These are phyloP conservation scores for Conoideocrella luteorostrata DNA, from an alignment of 2,329 filamentous ascomycete genomes.

Conservation along the genomic window DNA sequence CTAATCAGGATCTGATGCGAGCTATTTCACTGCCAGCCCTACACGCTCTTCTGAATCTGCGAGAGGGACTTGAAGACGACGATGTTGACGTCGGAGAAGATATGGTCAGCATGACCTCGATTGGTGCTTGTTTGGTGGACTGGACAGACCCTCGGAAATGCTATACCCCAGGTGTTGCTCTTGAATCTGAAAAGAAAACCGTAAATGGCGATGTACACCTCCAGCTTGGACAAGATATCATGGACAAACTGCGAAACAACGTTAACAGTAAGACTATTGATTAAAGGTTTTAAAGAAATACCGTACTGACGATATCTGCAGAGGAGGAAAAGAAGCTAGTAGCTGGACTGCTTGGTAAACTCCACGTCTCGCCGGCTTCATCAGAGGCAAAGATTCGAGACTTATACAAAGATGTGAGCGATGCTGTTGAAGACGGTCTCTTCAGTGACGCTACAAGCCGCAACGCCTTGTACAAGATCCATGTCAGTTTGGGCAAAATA, in stretches of 20 bases:
- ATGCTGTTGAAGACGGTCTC: constrained; percentile 57
- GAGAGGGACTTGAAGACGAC: constrained; percentile 67
- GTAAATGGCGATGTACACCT: constrained; percentile 76
- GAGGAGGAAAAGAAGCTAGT: constrained; percentile 84
- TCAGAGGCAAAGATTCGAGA: constrained; percentile 51
- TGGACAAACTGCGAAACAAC: constrained; percentile 65
- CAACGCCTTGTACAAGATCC: constrained; percentile 62
- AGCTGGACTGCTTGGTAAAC: constrained; percentile 71
- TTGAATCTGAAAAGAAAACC: constrained; percentile 54
- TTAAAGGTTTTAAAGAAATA: too few species aligned
- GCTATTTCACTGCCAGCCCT: constrained; percentile 67
- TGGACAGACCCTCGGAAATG: constrained; percentile 92
- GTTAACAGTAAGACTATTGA: constrained; percentile 53
- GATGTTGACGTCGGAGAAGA: constrained; percentile 68
- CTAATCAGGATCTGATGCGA: constrained; percentile 79
- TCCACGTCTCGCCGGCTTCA: constrained; percentile 67
- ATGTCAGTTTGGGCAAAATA: constrained; percentile 61
- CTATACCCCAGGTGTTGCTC: constrained; percentile 43
- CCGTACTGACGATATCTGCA: constrained; percentile 29
- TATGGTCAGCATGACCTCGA: constrained; percentile 71
- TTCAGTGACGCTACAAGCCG: constrained; percentile 54
- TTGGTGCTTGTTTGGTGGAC: constrained; percentile 79
- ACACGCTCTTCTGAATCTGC: constrained; percentile 65
- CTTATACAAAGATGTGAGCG: constrained; percentile 50
- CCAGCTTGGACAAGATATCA: constrained; percentile 66